Percentiles rank a stretch among this genome's conserved stretches.
phyloP scores from a whole-genome alignment of 805 yeast species.

The Barnettozyma californica region DNA sequence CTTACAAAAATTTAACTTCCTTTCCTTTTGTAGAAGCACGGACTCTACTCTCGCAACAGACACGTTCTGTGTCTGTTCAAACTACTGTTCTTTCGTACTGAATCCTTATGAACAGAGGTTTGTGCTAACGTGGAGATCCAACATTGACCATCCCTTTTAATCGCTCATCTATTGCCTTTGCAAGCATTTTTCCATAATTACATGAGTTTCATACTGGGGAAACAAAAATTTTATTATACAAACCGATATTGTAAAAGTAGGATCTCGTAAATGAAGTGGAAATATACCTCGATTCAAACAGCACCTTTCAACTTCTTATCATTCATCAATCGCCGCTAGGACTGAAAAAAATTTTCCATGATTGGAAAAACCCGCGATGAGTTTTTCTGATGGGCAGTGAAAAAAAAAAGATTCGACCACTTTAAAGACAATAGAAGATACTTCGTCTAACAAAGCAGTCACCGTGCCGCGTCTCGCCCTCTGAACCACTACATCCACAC shows the following conservation, averaged over 20 bases:
- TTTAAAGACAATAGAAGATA: not conserved
- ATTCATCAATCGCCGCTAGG: not conserved
- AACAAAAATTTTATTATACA: not conserved
- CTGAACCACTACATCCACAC: not conserved
- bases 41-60: constrained; percentile 5
- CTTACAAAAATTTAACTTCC: not conserved
- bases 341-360: not conserved
- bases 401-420: not conserved
- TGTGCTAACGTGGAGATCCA: constrained; percentile 5
- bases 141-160: constrained; percentile 8
- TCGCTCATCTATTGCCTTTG: constrained; percentile 12
- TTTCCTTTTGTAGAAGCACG: not conserved
- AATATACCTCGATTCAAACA: not conserved
- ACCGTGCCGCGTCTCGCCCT: constrained; percentile 1
- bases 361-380: not conserved
- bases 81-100: not conserved
- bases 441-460: not conserved
- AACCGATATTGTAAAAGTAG: not conserved
- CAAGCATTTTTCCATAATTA: constrained; percentile 1
- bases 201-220: constrained; percentile 14
- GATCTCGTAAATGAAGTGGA: not conserved
- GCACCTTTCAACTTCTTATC: not conserved
- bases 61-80: constrained; percentile 8
- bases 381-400: not conserved
- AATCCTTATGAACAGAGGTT: not conserved